phyloP scores from a whole-genome alignment of 768 basidiomycete genomes.

The Glaciozyma antarctica region DNA sequence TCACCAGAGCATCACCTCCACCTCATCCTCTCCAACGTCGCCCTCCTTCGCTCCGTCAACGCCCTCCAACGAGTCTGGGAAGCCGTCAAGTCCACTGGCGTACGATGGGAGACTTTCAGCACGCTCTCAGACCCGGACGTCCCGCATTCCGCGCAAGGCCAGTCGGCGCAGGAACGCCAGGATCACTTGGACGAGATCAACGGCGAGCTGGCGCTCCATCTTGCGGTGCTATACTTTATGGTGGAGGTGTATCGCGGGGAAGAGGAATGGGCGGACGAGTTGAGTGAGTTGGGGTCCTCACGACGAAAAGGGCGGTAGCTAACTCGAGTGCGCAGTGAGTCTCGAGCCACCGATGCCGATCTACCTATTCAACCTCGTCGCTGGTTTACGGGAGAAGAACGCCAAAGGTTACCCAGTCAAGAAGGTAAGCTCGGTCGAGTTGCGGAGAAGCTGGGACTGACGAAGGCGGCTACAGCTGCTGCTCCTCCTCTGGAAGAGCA shows the following conservation, averaged over 20 bases:
- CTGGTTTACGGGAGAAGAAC: constrained; percentile 80
- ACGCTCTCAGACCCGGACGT: neutral
- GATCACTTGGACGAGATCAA: constrained; percentile 82
- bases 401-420: constrained; percentile 95
- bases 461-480: constrained; percentile 55
- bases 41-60: constrained; percentile 69
- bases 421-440: constrained; percentile 53
- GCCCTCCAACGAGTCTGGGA: constrained; percentile 73
- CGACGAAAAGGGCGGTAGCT: constrained; percentile 9
- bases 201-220: constrained; percentile 83
- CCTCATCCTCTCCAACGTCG: constrained; percentile 91
- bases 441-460: neutral
- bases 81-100: constrained; percentile 78
- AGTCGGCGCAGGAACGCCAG: constrained; percentile 48
- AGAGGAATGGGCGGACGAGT: constrained; percentile 88
- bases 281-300: constrained; percentile 55
- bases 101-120: constrained; percentile 29
- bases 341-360: constrained; percentile 88
- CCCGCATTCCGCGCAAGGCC: neutral
- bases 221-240: constrained; percentile 89
- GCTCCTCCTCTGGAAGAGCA: constrained; percentile 85
- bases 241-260: constrained; percentile 88
- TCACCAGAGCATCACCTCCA: constrained; percentile 91
- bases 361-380: constrained; percentile 82
- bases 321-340: constrained; percentile 55